Evolutionary conservation across 345 rosid genomes (phyloP).

Genomic region (Pseudoturritis turrita): DNA sequence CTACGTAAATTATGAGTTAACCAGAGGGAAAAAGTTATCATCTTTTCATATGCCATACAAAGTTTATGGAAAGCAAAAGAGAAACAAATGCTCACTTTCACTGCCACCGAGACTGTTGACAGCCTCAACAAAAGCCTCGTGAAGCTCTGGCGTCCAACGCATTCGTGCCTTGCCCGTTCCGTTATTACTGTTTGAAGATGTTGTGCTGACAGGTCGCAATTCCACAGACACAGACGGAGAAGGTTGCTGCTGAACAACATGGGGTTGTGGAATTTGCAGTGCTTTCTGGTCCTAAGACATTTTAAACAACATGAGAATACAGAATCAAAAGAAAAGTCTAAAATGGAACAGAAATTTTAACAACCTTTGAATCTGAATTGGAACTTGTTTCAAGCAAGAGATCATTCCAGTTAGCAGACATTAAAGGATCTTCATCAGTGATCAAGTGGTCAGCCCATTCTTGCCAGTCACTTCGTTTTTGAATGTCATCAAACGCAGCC

Average conservation of each 20-base stretch:
- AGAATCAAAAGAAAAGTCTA: background rate
- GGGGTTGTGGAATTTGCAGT: constrained; percentile 26
- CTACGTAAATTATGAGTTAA: constrained; percentile 33
- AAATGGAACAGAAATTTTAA: constrained; percentile 3
- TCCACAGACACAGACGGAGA: constrained; percentile 59
- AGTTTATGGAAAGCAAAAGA: background rate
- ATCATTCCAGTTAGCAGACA: constrained; percentile 66
- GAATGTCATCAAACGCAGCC: constrained; percentile 38
- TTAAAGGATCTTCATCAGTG: constrained; percentile 64
- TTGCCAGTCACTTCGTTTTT: constrained; percentile 78
- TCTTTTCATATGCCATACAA: background rate
- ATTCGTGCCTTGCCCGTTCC: constrained; percentile 60
- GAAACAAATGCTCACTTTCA: constrained; percentile 54
- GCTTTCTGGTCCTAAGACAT: constrained; percentile 13
- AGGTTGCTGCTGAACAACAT: constrained; percentile 48
- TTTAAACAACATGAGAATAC: constrained; percentile 11
- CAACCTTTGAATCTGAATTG: constrained; percentile 75
- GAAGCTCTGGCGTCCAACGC: constrained; percentile 99
- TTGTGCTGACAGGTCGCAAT: constrained; percentile 39
- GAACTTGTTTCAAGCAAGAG: constrained; percentile 49
- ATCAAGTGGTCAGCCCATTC: constrained; percentile 97
- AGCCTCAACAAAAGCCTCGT: constrained; percentile 94
- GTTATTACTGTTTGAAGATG: constrained; percentile 48
- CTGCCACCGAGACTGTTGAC: constrained; percentile 89
- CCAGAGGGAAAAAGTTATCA: background rate